Evolutionary conservation across 1,139 yeast species (phyloP).

Genomic region (Magnusiomyces magnusii): DNA sequence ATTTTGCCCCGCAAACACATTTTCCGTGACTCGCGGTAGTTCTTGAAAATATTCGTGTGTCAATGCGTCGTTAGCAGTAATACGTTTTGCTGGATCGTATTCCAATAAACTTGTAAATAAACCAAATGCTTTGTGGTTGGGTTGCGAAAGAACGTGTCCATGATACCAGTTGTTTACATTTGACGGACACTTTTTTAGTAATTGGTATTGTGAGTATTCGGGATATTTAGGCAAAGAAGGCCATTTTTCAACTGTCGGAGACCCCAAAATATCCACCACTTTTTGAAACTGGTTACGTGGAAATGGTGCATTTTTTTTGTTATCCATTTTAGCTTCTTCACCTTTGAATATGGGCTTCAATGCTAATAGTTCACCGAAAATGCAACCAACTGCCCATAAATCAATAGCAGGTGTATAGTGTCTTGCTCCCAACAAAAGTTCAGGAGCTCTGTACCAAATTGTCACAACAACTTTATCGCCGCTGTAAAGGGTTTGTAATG

Average conservation of each 20-base stretch:
- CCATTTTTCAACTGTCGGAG: constrained; percentile 74
- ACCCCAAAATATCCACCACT: constrained; percentile 83
- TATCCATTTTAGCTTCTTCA: constrained; percentile 94
- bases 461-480: constrained; percentile 98
- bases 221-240: constrained; percentile 73
- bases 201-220: constrained; percentile 62
- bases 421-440: constrained; percentile 77
- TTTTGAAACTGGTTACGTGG: constrained; percentile 88
- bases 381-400: constrained; percentile 97
- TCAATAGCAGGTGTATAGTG: constrained; percentile 96
- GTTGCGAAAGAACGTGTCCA: constrained; percentile 11
- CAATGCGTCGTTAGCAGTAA: constrained; percentile 69
- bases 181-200: constrained; percentile 57
- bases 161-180: constrained; percentile 75
- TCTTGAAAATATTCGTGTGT: constrained; percentile 68
- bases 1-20: constrained; percentile 36
- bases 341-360: constrained; percentile 93
- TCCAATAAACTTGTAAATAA: constrained; percentile 57
- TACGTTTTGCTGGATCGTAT: constrained; percentile 77
- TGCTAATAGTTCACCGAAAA: constrained; percentile 82
- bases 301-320: constrained; percentile 76
- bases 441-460: constrained; percentile 98
- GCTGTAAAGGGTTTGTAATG: constrained; percentile 78
- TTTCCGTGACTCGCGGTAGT: constrained; percentile 56
- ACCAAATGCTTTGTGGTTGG: constrained; percentile 56